Percentiles rank a stretch among this genome's conserved stretches.
phyloP scores from a whole-genome alignment of 176 grass and related monocot species.

The Carex parvula region DNA sequence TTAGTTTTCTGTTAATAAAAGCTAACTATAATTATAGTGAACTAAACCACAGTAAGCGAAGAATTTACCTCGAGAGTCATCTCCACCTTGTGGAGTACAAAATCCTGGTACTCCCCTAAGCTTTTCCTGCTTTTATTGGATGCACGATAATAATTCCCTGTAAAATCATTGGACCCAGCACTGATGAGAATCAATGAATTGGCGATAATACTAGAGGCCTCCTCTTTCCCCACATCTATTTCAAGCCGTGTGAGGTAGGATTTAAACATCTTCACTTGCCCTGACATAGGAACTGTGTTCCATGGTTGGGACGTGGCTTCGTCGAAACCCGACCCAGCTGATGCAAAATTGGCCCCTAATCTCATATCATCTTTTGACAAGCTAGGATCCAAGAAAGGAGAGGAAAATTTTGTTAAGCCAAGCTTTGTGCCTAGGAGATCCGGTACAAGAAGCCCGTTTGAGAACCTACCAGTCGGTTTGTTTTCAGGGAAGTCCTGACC shows the following conservation, averaged over 20 bases:
- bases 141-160: constrained; percentile 34
- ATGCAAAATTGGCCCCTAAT: constrained; percentile 66
- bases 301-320: constrained; percentile 42
- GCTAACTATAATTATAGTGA: background rate
- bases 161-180: constrained; percentile 69
- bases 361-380: constrained; percentile 35
- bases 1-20: background rate
- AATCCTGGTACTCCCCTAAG: constrained; percentile 54
- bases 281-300: constrained; percentile 54
- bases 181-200: constrained; percentile 57
- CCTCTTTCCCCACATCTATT: constrained; percentile 31
- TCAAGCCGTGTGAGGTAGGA: constrained; percentile 47
- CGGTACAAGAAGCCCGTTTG: constrained; percentile 60
- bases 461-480: constrained; percentile 67
- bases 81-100: constrained; percentile 39
- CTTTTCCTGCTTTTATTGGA: constrained; percentile 26
- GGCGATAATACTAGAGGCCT: constrained; percentile 49
- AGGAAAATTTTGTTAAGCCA: constrained; percentile 45
- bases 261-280: constrained; percentile 52
- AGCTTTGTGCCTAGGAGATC: constrained; percentile 59
- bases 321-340: constrained; percentile 68
- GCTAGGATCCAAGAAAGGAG: constrained; percentile 46
- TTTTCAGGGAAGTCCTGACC: constrained; percentile 52
- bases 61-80: constrained; percentile 43
- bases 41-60: background rate